phyloP scores from a whole-genome alignment of 75 land plant genomes.

The Sequoia sempervirens region DNA sequence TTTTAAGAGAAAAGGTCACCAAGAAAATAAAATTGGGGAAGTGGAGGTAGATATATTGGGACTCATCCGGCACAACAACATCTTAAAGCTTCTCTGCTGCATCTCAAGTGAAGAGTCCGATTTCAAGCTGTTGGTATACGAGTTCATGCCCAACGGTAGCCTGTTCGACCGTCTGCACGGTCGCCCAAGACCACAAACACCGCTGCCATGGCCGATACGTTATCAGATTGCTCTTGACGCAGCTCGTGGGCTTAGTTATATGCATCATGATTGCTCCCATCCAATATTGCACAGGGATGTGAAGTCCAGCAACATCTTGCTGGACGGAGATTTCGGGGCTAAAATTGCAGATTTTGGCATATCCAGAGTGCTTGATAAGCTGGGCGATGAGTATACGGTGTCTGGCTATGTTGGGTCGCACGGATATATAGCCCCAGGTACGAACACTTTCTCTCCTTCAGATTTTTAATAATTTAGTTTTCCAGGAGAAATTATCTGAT shows the following conservation, averaged over 20 bases:
- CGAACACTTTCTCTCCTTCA: too few relatives aligned
- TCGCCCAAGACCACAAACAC: background rate
- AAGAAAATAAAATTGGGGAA: constrained; percentile 5
- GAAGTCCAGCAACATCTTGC: constrained; percentile 35
- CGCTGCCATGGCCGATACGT: constrained; percentile 33
- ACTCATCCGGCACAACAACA: constrained; percentile 38
- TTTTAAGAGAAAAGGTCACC: background rate
- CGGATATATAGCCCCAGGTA: too few relatives aligned
- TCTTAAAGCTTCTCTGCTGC: constrained; percentile 48
- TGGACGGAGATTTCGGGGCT: too few relatives aligned
- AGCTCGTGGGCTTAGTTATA: constrained; percentile 12
- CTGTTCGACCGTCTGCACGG: constrained; percentile 16
- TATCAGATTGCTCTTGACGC: constrained; percentile 11
- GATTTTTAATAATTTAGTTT: background rate
- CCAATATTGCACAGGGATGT: constrained; percentile 54
- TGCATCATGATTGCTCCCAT: constrained; percentile 57
- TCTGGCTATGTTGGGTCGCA: background rate
- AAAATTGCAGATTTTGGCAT: constrained; percentile 17
- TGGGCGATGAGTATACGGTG: background rate
- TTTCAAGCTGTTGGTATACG: constrained; percentile 42
- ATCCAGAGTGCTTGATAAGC: constrained; percentile 17
- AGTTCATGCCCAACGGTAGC: constrained; percentile 48
- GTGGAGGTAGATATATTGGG: constrained; percentile 45
- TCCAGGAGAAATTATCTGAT: background rate
- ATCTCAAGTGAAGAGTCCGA: constrained; percentile 16